Base-by-base conservation (phyloP, 2,329 filamentous ascomycete genomes). In the Sporothrix dimorphospora region DNA sequence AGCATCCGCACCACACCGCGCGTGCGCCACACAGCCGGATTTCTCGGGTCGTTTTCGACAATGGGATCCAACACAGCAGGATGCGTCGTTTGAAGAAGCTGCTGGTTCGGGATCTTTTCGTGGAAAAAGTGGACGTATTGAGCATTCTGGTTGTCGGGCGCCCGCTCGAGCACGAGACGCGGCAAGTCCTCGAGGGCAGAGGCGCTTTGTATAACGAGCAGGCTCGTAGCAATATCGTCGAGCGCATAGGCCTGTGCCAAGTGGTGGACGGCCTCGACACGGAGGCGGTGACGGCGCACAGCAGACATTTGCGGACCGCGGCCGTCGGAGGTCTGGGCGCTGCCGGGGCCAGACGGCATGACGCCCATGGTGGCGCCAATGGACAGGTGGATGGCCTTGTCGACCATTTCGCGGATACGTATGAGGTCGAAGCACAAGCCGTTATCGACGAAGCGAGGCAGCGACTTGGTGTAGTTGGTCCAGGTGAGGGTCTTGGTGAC, bases 61-160 rank as follows among this genome's bases (percentile, higher is more conserved):
- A 19, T 19, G 19, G 45, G 19, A 19, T 90, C 85, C 75, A 97
- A 80, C 4, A 89, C 16, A 11, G 6, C 24, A 8, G 63, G 21
- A 5, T 6, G 63, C 2, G 63, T 49, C 12, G 63, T 11, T 11
- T 27, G 40, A 24, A 45, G 38, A 4, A 30, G 5, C 9, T 91
- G 89, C 55, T 91, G 84, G 53, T 89, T 92, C 1, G 92, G 91
- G 34, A 96, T 94, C 86, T 95, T 96, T 81, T 97, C 92, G 81
- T 95, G 92, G 80, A 97, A 97, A 82, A 95, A 96, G 79, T 96
- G 92, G n/a, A 96, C 93, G 79, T 96, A 96, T 80, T 91, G 92
- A 38, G 92, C 93, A 77, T 96, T 92, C 57, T 85, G 81, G 77
- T 94, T 90, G 68, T 85, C 79, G 11, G 88, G 85, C 73, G 88